Evolutionary conservation across 805 yeast genomes (phyloP).

Genomic region (Candida verbasci): DNA sequence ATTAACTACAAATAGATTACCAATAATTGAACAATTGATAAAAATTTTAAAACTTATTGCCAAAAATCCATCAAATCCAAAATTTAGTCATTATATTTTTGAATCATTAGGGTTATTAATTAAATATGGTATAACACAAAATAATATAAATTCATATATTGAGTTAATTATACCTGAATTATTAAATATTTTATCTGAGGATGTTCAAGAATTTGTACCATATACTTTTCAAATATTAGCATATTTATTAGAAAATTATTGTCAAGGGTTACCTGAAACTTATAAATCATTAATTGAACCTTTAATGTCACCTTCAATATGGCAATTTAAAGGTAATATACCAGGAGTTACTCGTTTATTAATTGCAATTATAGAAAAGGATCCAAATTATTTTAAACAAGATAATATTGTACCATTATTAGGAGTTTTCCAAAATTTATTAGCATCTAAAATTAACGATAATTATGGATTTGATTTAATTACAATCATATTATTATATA

Average conservation of each 20-base stretch:
- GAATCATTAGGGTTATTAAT: constrained; percentile 81
- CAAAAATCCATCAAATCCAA: constrained; percentile 92
- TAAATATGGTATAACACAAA: constrained; percentile 39
- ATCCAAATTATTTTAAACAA: constrained; percentile 35
- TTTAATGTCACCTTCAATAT: constrained; percentile 78
- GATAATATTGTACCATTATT: constrained; percentile 65
- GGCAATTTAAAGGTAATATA: constrained; percentile 91
- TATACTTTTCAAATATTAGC: constrained; percentile 90
- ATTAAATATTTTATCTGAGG: constrained; percentile 66
- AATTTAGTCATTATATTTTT: constrained; percentile 84
- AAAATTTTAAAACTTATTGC: constrained; percentile 66
- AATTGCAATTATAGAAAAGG: constrained; percentile 56
- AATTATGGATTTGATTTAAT: constrained; percentile 79
- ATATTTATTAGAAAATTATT: constrained; percentile 61
- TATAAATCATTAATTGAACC: constrained; percentile 73
- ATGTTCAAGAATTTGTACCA: constrained; percentile 91
- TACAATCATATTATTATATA: constrained; percentile 57
- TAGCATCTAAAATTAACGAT: constrained; percentile 82
- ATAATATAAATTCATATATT: constrained; percentile 36
- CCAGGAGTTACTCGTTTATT: constrained; percentile 88
- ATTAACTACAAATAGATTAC: constrained; percentile 40
- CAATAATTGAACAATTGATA: constrained; percentile 60
- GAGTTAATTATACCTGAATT: constrained; percentile 61
- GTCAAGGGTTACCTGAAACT: constrained; percentile 55
- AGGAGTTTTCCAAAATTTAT: constrained; percentile 94